Evolutionary conservation across 148 eudicot genomes (phyloP).

Genomic region (Camellia japonica): DNA sequence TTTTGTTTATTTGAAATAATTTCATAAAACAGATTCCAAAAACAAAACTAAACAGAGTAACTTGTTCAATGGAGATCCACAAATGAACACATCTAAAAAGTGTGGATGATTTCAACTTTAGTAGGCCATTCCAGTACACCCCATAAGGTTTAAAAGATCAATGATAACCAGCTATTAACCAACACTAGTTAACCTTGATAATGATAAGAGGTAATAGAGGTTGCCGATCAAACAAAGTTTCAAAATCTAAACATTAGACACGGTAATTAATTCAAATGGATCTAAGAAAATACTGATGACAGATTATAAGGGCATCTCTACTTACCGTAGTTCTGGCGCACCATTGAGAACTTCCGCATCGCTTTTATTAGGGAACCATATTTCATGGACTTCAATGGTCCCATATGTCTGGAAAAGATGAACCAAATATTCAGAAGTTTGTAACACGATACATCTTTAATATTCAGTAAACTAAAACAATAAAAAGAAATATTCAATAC

Average conservation of each 20-base stretch:
- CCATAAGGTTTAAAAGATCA: not conserved
- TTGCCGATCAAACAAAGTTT: not conserved
- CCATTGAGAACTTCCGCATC: slow-evolving; percentile 60
- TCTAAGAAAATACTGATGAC: not conserved
- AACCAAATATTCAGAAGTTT: not conserved
- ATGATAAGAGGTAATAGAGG: not conserved
- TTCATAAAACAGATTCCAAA: not conserved
- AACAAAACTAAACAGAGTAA: not conserved
- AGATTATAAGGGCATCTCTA: not conserved
- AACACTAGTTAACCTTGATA: not conserved
- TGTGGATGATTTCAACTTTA: not conserved
- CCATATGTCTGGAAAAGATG: slow-evolving; percentile 73
- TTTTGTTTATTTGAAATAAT: no score
- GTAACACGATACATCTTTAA: not conserved
- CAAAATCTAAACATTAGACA: not conserved
- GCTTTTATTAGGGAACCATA: slow-evolving; percentile 74
- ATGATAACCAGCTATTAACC: not conserved
- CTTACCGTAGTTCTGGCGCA: slow-evolving; percentile 87
- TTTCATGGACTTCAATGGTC: slow-evolving; percentile 57
- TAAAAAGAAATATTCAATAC: not conserved
- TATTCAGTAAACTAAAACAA: not conserved
- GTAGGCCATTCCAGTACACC: not conserved
- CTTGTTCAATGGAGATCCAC: not conserved
- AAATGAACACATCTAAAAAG: not conserved
- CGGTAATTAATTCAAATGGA: not conserved